Evolutionary conservation across 2,329 filamentous ascomycete genomes (phyloP), one percentile per base, ranked within the genome.

Genomic region (Talaromyces sp.): DNA sequence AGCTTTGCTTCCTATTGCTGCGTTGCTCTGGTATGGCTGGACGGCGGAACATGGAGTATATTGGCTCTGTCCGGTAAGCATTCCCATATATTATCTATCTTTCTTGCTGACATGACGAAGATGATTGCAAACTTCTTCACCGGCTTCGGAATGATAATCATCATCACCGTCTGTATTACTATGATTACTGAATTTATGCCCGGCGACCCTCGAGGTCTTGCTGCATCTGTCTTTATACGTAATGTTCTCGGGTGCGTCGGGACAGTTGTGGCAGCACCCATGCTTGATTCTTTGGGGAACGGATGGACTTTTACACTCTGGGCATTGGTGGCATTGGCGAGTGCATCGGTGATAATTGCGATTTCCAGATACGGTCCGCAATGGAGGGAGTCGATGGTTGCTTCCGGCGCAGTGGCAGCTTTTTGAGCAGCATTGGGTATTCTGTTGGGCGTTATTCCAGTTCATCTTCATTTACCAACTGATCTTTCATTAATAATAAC

Each of bases 21-120:
- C 61, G 4, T 44, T 63, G 12, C 4, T 63, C 18, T 63, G 61
- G 61, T 63, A 59, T 59, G 61, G 61, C 6, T 63, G 61, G 61
- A 44, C 61, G 9, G 48, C 57, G 8, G 42, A 63, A 8, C 33
- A 63, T 18, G 57, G 50, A 16, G 44, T 63, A 21, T 63, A 52
- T 37, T 63, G 61, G 61, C 55, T 59, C 11, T 48, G 39, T 14
- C 61, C 61, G 18, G 60, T 62, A 37, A 62, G 60, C 54, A 12
- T 42, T n/a, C 6, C 9, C 9, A 8, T 2, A n/a, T n/a, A n/a
- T n/a, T n/a, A n/a, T n/a, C n/a, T n/a, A n/a, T n/a, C 8, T 52
- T 31, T 11, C 16, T 2, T 52, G 7, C 46, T 52, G 18, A 52
- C 1, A 0, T 52, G 46, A n/a, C 2, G 18, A 52, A 62, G 56